Evolutionary conservation across 1,284 basidiomycete species (phyloP).

Genomic region (Marasmius oreades): DNA sequence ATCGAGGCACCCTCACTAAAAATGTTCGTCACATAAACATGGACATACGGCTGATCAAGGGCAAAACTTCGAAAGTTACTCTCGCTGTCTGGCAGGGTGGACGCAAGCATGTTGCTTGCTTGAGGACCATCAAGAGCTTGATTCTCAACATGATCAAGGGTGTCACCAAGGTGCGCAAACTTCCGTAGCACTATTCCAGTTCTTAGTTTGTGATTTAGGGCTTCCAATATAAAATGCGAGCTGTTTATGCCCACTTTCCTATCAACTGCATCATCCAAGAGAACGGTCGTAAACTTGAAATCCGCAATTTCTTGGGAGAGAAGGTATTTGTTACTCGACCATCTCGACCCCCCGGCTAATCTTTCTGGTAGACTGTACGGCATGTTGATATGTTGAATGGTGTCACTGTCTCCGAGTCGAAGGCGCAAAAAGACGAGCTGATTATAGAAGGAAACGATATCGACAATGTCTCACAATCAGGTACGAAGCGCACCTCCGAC

Average conservation of each 20-base stretch:
- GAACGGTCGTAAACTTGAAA: conserved; percentile 79
- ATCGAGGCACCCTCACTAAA: conserved; percentile 88
- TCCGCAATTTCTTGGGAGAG: conserved; percentile 98
- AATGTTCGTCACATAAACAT: conserved; percentile 94
- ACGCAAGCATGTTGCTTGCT: conserved; percentile 98
- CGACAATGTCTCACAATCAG: conserved; percentile 93
- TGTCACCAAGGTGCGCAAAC: conserved; percentile 77
- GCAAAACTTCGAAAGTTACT: conserved; percentile 76
- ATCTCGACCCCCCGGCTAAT: background rate
- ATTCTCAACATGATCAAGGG: conserved; percentile 98
- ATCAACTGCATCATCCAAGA: conserved; percentile 98
- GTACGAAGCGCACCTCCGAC: conserved; percentile 34
- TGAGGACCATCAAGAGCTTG: conserved; percentile 92
- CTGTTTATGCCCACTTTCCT: conserved; percentile 99
- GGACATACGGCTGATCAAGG: conserved; percentile 86
- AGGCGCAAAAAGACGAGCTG: conserved; percentile 95
- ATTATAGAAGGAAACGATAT: conserved; percentile 93
- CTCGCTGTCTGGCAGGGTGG: conserved; percentile 98
- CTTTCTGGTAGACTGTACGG: conserved; percentile 69
- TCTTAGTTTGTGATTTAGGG: conserved; percentile 48
- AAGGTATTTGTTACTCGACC: conserved; percentile 52
- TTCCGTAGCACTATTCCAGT: background rate
- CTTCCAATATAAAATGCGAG: conserved; percentile 99
- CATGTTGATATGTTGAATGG: conserved; percentile 92
- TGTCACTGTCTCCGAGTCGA: conserved; percentile 86